phyloP scores from a whole-genome alignment of 2,329 filamentous ascomycete genomes.

The Alternaria postmessia region DNA sequence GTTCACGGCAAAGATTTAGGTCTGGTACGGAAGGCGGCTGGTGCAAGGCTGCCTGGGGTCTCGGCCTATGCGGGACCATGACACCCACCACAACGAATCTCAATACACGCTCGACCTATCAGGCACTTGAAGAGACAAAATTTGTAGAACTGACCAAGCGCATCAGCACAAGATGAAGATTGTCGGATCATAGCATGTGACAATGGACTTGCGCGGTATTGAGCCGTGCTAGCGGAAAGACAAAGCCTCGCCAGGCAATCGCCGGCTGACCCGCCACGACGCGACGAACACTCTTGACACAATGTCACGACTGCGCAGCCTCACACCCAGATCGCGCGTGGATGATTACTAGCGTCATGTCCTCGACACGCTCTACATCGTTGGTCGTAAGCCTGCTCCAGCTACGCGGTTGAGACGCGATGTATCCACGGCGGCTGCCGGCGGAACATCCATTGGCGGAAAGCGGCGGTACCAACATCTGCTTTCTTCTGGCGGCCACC shows the following conservation, averaged over 20 bases:
- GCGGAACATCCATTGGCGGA: conserved; percentile 30
- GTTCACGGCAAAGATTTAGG: conserved; percentile 18
- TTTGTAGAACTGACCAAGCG: neutral
- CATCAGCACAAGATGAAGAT: neutral
- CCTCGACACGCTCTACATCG: neutral
- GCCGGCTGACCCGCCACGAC: neutral
- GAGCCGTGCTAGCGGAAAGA: neutral
- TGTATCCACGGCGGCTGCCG: conserved; percentile 23
- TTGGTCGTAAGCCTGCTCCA: neutral
- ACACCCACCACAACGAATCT: neutral
- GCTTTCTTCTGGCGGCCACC: conserved; percentile 25
- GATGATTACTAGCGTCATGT: no score
- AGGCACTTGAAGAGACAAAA: neutral
- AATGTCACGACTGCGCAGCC: neutral
- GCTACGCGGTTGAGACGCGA: neutral
- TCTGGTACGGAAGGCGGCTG: neutral
- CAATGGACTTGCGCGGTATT: neutral
- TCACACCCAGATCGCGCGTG: neutral
- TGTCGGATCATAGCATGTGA: neutral
- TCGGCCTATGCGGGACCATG: neutral
- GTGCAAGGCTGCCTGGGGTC: neutral
- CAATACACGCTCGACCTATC: neutral
- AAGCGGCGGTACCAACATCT: conserved; percentile 24
- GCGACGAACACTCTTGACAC: neutral
- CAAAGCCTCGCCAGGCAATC: neutral